phyloP scores from a whole-genome alignment of 331 rosid genomes.

The Cucumis variabilis region DNA sequence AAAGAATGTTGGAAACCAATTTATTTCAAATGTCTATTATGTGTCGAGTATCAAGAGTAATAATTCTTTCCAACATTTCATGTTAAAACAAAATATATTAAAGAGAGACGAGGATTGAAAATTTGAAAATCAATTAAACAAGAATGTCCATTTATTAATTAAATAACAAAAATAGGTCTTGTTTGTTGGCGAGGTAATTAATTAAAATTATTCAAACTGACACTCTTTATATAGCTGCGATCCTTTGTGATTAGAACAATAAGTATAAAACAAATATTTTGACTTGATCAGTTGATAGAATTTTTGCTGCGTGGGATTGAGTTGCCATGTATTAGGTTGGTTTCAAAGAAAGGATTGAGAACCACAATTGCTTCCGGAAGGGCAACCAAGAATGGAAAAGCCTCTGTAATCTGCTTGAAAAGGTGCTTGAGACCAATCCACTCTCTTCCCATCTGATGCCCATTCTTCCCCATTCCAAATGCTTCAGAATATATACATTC shows the following conservation, averaged over 20 bases:
- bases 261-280: slow-evolving; percentile 28
- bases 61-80: no score
- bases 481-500: slow-evolving; percentile 35
- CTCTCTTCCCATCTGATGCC: slow-evolving; percentile 33
- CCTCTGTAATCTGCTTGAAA: slow-evolving; percentile 31
- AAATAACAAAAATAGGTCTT: no score
- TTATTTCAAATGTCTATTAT: no score
- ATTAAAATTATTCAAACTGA: background rate
- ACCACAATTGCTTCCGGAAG: background rate
- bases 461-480: slow-evolving; percentile 37
- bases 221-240: background rate
- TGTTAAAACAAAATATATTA: no score
- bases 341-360: slow-evolving; percentile 9
- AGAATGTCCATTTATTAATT: no score
- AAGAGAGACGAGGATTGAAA: no score
- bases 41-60: no score
- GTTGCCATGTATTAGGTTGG: background rate
- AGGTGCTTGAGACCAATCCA: slow-evolving; percentile 35
- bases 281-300: background rate
- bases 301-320: slow-evolving; percentile 15
- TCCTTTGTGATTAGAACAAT: background rate
- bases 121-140: no score
- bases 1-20: no score
- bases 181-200: no score
- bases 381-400: slow-evolving; percentile 23